Evolutionary conservation across 495 filamentous ascomycete genomes (phyloP), one percentile per base, ranked within the genome.

Genomic region (Talaromyces thailandensis): DNA sequence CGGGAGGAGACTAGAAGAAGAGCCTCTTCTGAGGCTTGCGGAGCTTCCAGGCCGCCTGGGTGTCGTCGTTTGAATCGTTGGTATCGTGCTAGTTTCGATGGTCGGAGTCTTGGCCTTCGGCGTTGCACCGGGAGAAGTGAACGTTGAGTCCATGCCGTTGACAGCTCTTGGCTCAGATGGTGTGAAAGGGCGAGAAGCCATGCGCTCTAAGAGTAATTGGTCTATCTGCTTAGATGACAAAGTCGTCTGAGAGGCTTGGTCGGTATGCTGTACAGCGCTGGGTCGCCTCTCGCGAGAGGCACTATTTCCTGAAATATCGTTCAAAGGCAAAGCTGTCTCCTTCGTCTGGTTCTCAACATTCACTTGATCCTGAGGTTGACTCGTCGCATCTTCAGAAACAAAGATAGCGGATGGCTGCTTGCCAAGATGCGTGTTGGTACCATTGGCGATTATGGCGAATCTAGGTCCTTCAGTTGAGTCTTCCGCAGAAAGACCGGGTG

Each of bases 191-290:
- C 67, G 70, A 60, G 53, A 48, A 56, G 69, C 67, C 21, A 69
- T 66, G 62, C 78, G 73, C 40, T 78, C 78, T 65, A 80, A 80
- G 14, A 91, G 71, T 59, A 90, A 74, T 56, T 82, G 81, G 62
- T 92, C 88, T 62, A 93, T 86, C 55, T 84, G 84, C 48, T 88
- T 82, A 0, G 86, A 84, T 14, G 89, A 92, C 35, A 93, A 72
- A 7, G 85, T 76, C 35, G 91, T 93, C 72, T 95, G 91, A 14
- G 84, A 83, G 56, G 83, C 81, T 60, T 91, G 87, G 68, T 93
- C 87, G 37, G 76, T 74, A 55, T 79, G 85, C 50, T 79, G 61
- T 16, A 72, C 40, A 9, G 62, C 12, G 29, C 53, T 73, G 64
- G 76, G 80, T 45, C 68, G 75, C 31, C 65, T 66, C 7, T 64